Evolutionary conservation across 2,329 filamentous ascomycete species (phyloP), one percentile per base, ranked within the genome.

Genomic region (Neonectria hederae): DNA sequence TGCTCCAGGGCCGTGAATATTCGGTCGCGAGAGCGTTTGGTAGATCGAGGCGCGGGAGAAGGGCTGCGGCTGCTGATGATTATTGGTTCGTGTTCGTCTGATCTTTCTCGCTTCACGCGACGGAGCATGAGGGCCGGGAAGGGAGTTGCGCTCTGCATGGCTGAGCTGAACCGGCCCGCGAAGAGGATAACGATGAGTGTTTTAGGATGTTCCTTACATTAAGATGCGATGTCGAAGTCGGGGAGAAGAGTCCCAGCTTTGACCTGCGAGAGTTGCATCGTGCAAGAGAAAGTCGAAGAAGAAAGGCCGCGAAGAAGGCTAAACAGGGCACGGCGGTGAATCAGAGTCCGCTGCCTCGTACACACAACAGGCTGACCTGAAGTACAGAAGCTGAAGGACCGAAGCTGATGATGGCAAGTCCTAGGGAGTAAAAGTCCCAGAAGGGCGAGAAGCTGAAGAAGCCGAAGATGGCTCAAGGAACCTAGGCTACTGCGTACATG

Each of bases 1-100:
- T 59, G 49, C 40, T 70, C 74, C 13, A 77, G 63, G 5, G 69
- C 68, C 0, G 70, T 59, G 24, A 77, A 75, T n/a, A 77, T 63
- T 8, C 53, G 65, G 1, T 73, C 61, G 4, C 73, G 73, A 8
- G 67, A 69, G 1, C 24, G 45, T 24, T 63, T 52, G 19, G 14
- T 62, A 1, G 69, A 73, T 28, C 65, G 69, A 0, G 63, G 66
- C 0, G 30, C 22, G 0, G 69, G 70, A 0, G 65, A 68, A 4
- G 61, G 61, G 28, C 67, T 73, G 10, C 59, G 57, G 2, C 61
- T 73, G 42, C 21, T 22, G 3, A 66, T 63, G 14, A 70, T 45
- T 49, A 65, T 67, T 6, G 63, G 40, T 1, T 64, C 38, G 38
- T 42, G n/a, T 19, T 42, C 63, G 8, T 35, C 24, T 2, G 55